Evolutionary conservation across 495 filamentous ascomycete genomes (phyloP), one percentile per base, ranked within the genome.

Genomic region (Hypoxylon intermedium): DNA sequence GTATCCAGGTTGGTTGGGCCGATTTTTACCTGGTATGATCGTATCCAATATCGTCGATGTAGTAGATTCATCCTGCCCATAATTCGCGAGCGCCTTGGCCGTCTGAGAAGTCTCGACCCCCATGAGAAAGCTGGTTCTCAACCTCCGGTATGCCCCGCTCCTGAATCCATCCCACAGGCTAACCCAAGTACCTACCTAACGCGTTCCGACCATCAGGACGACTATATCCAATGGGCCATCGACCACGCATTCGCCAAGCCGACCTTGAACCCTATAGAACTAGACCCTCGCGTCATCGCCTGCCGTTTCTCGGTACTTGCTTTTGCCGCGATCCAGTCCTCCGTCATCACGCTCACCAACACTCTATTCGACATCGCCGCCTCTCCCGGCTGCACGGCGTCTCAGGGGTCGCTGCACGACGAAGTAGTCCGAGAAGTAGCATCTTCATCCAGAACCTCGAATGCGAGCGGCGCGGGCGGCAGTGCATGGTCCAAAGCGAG

Each of bases 261-360:
- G 19, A 19, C 42, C 15, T 13, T 55, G 34, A 65, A 74, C 40
- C 52, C 60, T 13, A 36, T 42, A 1, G 66, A 75, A 30, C 48
- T 65, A 3, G 56, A 68, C 6, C 50, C 70, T 7, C 24, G 53
- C 3, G 63, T 67, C 20, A 68, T 75, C 54, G 44, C 72, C 4
- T 51, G 64, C 6, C 74, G 78, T 0, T 63, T 83, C 7, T 70
- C 74, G 24, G 60, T 67, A 5, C 51, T 76, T 9, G 73, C 77
- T 47, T 79, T 82, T 44, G 77, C 72, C 1, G 70, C 74, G 1
- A 77, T 81, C 53, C 77, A 83, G 44, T 79, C 79, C 3, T 75
- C 75, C 9, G 72, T 69, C 43, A 75, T 82, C 31, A 75, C 71
- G 15, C 71, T 77, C 6, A 79, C 76, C 4, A 79, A 75, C 60